These are phyloP conservation scores for Tolypocladium tundrense DNA, from an alignment of 2,329 filamentous ascomycete genomes.

Conservation along the genomic window DNA sequence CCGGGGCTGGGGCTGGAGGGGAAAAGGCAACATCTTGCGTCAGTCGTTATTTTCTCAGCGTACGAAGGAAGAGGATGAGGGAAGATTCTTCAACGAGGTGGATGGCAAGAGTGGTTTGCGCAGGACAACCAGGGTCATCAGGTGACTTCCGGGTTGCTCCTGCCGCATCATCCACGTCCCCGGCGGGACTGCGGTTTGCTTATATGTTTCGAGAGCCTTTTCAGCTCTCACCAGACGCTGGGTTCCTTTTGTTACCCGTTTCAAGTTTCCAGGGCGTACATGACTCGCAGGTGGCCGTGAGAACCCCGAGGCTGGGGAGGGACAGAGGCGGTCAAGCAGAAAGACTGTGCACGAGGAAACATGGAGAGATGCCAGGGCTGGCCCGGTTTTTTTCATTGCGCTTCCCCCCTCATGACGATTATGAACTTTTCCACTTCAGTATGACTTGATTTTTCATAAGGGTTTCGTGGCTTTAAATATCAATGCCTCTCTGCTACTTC, in stretches of 20 bases:
- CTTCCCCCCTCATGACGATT: neutral
- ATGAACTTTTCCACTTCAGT: neutral
- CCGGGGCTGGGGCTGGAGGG: neutral
- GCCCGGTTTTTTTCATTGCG: neutral
- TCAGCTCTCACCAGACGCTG: neutral
- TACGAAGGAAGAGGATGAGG: neutral
- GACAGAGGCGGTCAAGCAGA: neutral
- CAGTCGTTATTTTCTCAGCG: too few relatives aligned
- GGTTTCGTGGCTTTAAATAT: neutral
- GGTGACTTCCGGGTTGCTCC: neutral
- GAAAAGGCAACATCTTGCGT: too few relatives aligned
- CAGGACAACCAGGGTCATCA: neutral
- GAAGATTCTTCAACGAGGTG: neutral
- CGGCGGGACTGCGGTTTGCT: neutral
- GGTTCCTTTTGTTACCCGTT: neutral
- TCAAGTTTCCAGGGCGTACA: neutral
- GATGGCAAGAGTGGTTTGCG: neutral
- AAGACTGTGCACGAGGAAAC: neutral
- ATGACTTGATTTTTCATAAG: neutral
- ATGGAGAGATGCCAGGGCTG: neutral
- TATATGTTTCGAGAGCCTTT: neutral
- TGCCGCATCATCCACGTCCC: neutral
- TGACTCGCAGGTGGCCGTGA: neutral
- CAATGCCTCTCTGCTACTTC: neutral
- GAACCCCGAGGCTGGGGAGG: neutral